Base-by-base conservation (phyloP, 768 basidiomycete species). In the Rhizopogon vesiculosus region DNA sequence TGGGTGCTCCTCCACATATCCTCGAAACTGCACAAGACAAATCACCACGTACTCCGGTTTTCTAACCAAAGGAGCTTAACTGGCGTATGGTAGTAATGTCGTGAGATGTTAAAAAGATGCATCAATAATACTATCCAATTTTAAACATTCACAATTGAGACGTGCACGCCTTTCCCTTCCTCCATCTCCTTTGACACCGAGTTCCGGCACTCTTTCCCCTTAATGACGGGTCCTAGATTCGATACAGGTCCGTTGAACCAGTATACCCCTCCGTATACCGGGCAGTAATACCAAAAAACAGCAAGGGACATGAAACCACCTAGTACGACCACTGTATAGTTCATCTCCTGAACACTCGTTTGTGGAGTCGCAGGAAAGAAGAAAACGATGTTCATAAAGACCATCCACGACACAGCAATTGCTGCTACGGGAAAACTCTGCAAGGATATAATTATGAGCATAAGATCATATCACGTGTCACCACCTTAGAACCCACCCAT, bases 251-350 rank as follows among this genome's bases (percentile, higher is more conserved):
- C 69, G 46, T 50, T 61, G 55, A 70, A 70, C 68, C 69, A 70
- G 25, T 64, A 44, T 10, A 59, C 59, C 0, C 69, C 69, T 13
- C 69, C 69, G 31, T 67, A 66, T 39, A 58, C 39, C 16, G 66
- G 65, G 10, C 31, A 50, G 25, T 25, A 53, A 59, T 53, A 53
- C 53, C 53, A 53, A 13, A 16, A 10, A 48, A 74, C 70, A 45
- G 74, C 72, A 1, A 66, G 52, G 55, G 62, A 61, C 9, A 75
- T 58, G 16, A 63, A 67, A 5, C 70, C 73, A 7, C 69, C 68
- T 12, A 75, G 63, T 3, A 75, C 71, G 10, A 73, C 67, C 5
- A 63, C 58, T 9, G 69, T 64, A 57, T 75, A 76, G 60, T 76
- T 76, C 73, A 76, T 74, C 25, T 60, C 63, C 8, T 66, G 60